Percentiles rank a stretch among this genome's conserved stretches.
Conservation (phyloP, 495 filamentous ascomycete genomes). For the Podospora comata region DNA sequence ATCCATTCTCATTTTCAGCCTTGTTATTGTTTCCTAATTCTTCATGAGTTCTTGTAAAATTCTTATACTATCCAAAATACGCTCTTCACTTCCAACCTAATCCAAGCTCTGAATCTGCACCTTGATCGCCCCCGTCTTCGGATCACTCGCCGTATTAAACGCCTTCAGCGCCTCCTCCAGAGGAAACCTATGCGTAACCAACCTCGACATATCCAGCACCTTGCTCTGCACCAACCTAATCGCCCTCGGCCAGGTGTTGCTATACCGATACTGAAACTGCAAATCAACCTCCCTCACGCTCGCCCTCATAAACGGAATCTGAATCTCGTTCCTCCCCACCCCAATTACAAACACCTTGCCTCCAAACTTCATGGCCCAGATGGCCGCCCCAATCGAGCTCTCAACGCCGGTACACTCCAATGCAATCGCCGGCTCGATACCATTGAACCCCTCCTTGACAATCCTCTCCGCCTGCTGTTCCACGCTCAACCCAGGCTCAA, state of each 20-base stretch:
- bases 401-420: constrained; percentile 95
- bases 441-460: constrained; percentile 59
- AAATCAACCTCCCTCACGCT: constrained; percentile 89
- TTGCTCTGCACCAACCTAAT: constrained; percentile 83
- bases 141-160: constrained; percentile 80
- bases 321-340: constrained; percentile 91
- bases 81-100: constrained; percentile 15
- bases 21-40: not conserved
- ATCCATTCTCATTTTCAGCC: not conserved
- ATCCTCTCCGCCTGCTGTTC: constrained; percentile 68
- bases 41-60: not conserved
- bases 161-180: constrained; percentile 86
- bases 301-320: constrained; percentile 86
- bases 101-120: constrained; percentile 75
- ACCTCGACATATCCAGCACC: constrained; percentile 69
- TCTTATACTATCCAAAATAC: not conserved
- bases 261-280: constrained; percentile 93
- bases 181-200: constrained; percentile 83
- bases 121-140: constrained; percentile 93
- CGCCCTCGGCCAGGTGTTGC: constrained; percentile 91
- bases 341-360: constrained; percentile 93
- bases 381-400: constrained; percentile 76
- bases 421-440: constrained; percentile 69
- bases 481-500: constrained; percentile 57
- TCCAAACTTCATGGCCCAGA: constrained; percentile 86